Evolutionary conservation across 2,329 filamentous ascomycete species (phyloP).

Genomic region (Scolecobasidium constrictum): DNA sequence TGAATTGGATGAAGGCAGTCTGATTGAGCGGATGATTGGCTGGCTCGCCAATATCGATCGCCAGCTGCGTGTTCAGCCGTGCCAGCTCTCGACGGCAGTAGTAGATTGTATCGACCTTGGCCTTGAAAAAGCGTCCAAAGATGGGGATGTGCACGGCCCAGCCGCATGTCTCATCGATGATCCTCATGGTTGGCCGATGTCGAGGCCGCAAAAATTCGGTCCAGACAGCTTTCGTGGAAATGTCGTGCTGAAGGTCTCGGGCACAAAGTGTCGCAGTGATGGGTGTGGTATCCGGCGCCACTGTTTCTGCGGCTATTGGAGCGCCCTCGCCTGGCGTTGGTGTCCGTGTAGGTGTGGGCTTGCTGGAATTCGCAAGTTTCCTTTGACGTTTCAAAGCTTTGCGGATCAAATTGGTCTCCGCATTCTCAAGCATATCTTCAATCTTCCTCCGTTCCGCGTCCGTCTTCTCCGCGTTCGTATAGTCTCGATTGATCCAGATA

Average conservation of each 20-base stretch:
- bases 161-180: slow-evolving; percentile 48
- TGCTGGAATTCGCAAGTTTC: slow-evolving; percentile 9
- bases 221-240: slow-evolving; percentile 48
- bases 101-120: slow-evolving; percentile 92
- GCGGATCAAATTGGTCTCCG: slow-evolving; percentile 16
- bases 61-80: slow-evolving; percentile 84
- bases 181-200: slow-evolving; percentile 73
- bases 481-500: slow-evolving; percentile 23
- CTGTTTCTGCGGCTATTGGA: background rate
- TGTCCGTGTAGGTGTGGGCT: background rate
- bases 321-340: background rate
- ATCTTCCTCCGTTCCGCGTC: slow-evolving; percentile 17
- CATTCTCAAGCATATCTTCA: slow-evolving; percentile 20
- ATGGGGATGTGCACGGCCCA: slow-evolving; percentile 66
- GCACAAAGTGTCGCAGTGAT: background rate
- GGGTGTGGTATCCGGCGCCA: background rate
- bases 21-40: slow-evolving; percentile 87
- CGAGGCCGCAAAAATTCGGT: slow-evolving; percentile 70
- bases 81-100: slow-evolving; percentile 81
- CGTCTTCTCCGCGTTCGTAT: slow-evolving; percentile 13
- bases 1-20: slow-evolving; percentile 97
- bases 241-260: slow-evolving; percentile 3
- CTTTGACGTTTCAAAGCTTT: slow-evolving; percentile 13
- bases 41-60: slow-evolving; percentile 33
- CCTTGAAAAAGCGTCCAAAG: slow-evolving; percentile 65